These are phyloP conservation scores for Leptographium wingfieldii DNA, from an alignment of 2,329 filamentous ascomycete species.

Conservation along the genomic window DNA sequence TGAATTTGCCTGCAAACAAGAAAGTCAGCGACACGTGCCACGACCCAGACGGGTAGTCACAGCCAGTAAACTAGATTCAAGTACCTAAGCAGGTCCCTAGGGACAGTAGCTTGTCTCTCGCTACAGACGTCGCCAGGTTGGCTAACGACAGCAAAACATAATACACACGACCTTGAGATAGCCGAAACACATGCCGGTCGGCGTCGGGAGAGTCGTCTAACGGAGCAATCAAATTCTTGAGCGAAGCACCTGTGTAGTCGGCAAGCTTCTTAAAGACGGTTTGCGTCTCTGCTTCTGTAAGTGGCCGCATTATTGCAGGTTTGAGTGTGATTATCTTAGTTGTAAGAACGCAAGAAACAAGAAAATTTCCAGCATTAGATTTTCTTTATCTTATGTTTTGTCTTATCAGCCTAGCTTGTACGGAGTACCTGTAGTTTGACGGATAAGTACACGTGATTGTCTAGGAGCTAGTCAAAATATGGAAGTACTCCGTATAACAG, in stretches of 20 bases:
- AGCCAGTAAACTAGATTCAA: neutral
- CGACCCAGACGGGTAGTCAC: neutral
- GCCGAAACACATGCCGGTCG: conserved; percentile 76
- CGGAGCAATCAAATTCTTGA: conserved; percentile 73
- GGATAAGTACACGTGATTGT: neutral
- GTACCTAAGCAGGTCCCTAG: conserved; percentile 73
- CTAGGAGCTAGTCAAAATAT: neutral
- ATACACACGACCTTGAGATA: conserved; percentile 68
- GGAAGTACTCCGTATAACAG: too few relatives aligned
- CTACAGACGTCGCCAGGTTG: conserved; percentile 79
- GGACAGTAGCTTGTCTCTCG: conserved; percentile 69
- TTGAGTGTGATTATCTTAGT: neutral
- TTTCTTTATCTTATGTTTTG: neutral
- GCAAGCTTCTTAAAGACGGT: conserved; percentile 87
- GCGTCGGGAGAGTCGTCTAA: conserved; percentile 52
- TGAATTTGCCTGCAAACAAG: conserved; percentile 61
- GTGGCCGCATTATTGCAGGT: conserved; percentile 12
- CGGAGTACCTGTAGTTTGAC: neutral
- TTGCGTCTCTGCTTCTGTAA: conserved; percentile 17
- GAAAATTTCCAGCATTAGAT: neutral
- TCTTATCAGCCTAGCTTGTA: neutral
- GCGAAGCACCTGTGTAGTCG: conserved; percentile 76
- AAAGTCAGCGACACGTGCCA: neutral
- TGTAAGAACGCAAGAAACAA: neutral
- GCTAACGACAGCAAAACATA: conserved; percentile 83